Conservation (phyloP, 148 eudicot species). For the Pouteria glomerata region DNA sequence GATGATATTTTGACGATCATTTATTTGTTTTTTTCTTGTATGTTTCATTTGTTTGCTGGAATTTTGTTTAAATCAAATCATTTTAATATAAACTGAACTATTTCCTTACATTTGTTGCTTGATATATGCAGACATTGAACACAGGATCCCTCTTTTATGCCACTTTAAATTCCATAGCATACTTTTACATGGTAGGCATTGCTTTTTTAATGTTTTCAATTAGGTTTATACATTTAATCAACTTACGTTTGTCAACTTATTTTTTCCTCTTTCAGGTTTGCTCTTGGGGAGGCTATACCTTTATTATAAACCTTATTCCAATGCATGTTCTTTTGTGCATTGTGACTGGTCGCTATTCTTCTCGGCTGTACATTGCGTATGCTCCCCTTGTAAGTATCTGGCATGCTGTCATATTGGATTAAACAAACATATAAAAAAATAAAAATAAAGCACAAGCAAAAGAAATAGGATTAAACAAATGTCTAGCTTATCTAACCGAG, state of each 20-base stretch:
- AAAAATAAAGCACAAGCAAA: too few species aligned
- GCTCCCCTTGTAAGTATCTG: constrained; percentile 80
- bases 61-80: background rate
- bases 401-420: background rate
- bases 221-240: constrained; percentile 9
- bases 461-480: background rate
- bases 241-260: background rate
- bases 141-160: constrained; percentile 95
- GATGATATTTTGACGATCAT: background rate
- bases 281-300: constrained; percentile 99
- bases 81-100: constrained; percentile 5
- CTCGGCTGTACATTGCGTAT: constrained; percentile 87
- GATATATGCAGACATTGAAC: constrained; percentile 75
- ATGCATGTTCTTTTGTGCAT: constrained; percentile 95
- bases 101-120: constrained; percentile 15
- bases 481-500: background rate
- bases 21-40: background rate
- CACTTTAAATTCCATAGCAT: constrained; percentile 75
- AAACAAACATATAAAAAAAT: too few species aligned
- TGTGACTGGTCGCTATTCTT: constrained; percentile 91
- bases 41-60: background rate
- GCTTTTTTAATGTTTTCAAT: constrained; percentile 1
- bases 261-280: constrained; percentile 56
- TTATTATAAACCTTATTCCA: constrained; percentile 92
- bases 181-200: constrained; percentile 82